Conservation (phyloP, 1,284 basidiomycete genomes). For the Leccinum laetum region DNA sequence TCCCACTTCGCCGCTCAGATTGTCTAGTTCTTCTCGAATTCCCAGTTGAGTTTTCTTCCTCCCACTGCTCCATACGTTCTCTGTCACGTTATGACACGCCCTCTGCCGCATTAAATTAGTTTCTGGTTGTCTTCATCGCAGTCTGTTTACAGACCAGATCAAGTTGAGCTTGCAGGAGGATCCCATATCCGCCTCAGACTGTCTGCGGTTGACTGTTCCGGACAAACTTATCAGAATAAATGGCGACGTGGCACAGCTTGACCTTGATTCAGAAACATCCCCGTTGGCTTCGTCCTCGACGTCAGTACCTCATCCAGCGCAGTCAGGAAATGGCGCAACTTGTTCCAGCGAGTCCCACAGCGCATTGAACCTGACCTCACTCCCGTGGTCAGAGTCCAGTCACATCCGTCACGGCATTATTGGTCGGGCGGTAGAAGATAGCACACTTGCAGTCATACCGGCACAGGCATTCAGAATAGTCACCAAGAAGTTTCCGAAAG, state of each 20-base stretch:
- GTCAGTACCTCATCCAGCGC: conserved; percentile 59
- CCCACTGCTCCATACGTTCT: too few relatives aligned
- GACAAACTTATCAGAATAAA: conserved; percentile 41
- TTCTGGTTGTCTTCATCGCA: too few relatives aligned
- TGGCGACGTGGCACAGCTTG: conserved; percentile 65
- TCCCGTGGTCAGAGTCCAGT: conserved; percentile 29
- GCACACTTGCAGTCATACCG: conserved; percentile 97
- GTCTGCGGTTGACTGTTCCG: conserved; percentile 20
- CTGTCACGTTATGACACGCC: too few relatives aligned
- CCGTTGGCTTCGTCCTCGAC: conserved; percentile 62
- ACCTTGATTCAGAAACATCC: conserved; percentile 40
- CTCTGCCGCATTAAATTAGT: too few relatives aligned
- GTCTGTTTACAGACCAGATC: conserved; percentile 90
- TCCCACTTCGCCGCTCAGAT: too few relatives aligned
- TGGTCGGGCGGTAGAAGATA: conserved; percentile 91
- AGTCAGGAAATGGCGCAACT: conserved; percentile 23
- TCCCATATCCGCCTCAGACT: conserved; percentile 16
- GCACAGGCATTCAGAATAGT: conserved; percentile 93
- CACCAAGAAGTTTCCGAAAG: conserved; percentile 96
- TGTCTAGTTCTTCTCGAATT: too few relatives aligned
- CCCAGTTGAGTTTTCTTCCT: too few relatives aligned
- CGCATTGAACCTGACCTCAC: conserved; percentile 19
- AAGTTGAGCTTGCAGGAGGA: conserved; percentile 89
- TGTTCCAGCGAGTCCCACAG: conserved; percentile 19
- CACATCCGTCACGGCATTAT: conserved; percentile 65